phyloP scores from a whole-genome alignment of 129 eudicot genomes.

The Artemisia argyi region DNA sequence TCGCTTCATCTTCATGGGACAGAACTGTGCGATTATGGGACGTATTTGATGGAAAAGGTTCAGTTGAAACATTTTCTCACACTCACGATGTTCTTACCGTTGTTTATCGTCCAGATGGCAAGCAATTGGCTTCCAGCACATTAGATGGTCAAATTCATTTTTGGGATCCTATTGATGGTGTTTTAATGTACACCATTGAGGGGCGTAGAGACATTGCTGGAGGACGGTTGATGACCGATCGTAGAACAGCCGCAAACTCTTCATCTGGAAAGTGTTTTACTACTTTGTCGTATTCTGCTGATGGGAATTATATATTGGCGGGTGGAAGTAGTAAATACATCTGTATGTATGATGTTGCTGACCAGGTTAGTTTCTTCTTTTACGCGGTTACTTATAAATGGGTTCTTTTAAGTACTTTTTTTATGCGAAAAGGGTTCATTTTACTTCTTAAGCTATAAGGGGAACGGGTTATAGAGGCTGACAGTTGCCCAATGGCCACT shows the following conservation, averaged over 20 bases:
- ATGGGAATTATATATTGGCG: constrained; percentile 94
- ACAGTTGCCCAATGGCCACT: too few species aligned
- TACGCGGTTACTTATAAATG: too few species aligned
- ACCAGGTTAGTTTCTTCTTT: constrained; percentile 63
- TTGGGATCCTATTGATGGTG: constrained; percentile 90
- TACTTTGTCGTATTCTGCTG: constrained; percentile 88
- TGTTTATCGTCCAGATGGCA: constrained; percentile 96
- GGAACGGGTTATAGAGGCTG: too few species aligned
- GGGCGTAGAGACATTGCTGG: constrained; percentile 97
- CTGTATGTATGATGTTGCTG: constrained; percentile 97
- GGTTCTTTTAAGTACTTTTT: too few species aligned
- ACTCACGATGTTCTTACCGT: constrained; percentile 94
- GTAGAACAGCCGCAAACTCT: constrained; percentile 88
- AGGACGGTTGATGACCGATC: constrained; percentile 93
- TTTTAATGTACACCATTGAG: constrained; percentile 87
- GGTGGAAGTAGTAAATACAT: constrained; percentile 94
- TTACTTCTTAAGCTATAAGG: too few species aligned
- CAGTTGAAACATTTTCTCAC: constrained; percentile 80
- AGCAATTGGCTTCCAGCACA: constrained; percentile 91
- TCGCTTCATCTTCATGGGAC: constrained; percentile 99
- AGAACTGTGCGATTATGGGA: constrained; percentile 94
- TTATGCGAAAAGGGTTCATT: too few species aligned
- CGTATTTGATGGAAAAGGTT: constrained; percentile 90
- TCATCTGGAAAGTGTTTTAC: constrained; percentile 91
- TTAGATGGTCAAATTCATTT: constrained; percentile 93